Base-by-base conservation (phyloP, 1,139 yeast genomes). In the Kodamaea derodonti region DNA sequence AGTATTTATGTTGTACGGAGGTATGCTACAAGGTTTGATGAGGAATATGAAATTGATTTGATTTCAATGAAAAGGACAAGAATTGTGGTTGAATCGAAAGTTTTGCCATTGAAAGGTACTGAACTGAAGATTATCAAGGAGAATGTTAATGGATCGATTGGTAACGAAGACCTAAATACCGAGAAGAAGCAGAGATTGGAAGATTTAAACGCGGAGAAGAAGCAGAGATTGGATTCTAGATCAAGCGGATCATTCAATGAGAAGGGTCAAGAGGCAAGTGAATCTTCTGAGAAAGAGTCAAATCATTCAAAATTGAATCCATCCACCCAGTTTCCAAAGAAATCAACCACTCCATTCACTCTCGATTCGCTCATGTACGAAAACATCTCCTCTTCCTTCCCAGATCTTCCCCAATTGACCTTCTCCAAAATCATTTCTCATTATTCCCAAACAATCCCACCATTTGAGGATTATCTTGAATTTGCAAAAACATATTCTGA, bases 1-100 rank as follows among this genome's bases (percentile, higher is more conserved):
- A 18, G 9, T 18, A 9, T 18, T 18, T 18, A 18, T 18, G 22
- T 18, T 18, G 22, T 18, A 18, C 31, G 31, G n/a, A 20, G 13
- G 24, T 28, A 16, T 28, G 23, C 24, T 9, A 28, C 30, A 16
- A 28, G 24, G 24, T 14, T 25, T 13, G 28, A 8, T 13, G 28
- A 25, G 17, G 65, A 60, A 15, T 64, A 61, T 38, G 72, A 65
- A 28, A 62, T 66, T 37, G 72, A 65, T 43, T 42, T 49, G 33
- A 60, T 66, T 17, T 52, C 71, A 4, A 42, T 66, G 40, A 56
- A 48, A 37, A 63, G 54, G 42, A 58, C 49, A 6, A 24, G 14
- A 11, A n/a, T n/a, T n/a, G n/a, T n/a, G n/a, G n/a, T n/a, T n/a
- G n/a, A n/a, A n/a, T n/a, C n/a, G n/a, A n/a, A n/a, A n/a, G n/a